A percentile compares a stretch with the other conserved stretches of the same genome.
phyloP scores from a whole-genome alignment of 179 eudicot species.

The Corrigiola litoralis region DNA sequence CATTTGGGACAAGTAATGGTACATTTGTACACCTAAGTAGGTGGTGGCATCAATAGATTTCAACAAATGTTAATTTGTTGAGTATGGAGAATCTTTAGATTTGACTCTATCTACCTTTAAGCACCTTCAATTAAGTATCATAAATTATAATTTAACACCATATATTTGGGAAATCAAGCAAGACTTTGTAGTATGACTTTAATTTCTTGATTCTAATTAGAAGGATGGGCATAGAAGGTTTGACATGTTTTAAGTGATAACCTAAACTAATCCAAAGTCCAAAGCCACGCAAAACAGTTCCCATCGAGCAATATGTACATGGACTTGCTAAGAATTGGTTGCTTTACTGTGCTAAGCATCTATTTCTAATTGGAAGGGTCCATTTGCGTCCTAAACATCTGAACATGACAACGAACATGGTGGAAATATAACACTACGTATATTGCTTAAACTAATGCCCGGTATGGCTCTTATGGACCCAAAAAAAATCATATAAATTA shows the following conservation, averaged over 20 bases:
- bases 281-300: background rate
- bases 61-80: background rate
- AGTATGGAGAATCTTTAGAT: conserved; percentile 21
- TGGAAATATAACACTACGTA: background rate
- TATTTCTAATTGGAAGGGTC: background rate
- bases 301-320: background rate
- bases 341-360: conserved; percentile 18
- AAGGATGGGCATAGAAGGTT: conserved; percentile 19
- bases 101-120: conserved; percentile 13
- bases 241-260: conserved; percentile 25
- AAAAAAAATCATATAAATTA: too few relatives aligned
- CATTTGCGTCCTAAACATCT: background rate
- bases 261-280: conserved; percentile 8
- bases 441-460: too few relatives aligned
- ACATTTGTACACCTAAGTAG: conserved; percentile 4
- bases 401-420: background rate
- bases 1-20: background rate
- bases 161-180: background rate
- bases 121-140: conserved; percentile 1
- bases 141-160: background rate
- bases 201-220: conserved; percentile 21
- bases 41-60: conserved; percentile 7
- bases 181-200: conserved; percentile 12
- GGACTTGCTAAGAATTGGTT: conserved; percentile 26
- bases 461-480: too few relatives aligned